These are phyloP conservation scores for Pseudoneurospora amorphoporcata DNA, from an alignment of 495 filamentous ascomycete genomes.

Conservation along the genomic window DNA sequence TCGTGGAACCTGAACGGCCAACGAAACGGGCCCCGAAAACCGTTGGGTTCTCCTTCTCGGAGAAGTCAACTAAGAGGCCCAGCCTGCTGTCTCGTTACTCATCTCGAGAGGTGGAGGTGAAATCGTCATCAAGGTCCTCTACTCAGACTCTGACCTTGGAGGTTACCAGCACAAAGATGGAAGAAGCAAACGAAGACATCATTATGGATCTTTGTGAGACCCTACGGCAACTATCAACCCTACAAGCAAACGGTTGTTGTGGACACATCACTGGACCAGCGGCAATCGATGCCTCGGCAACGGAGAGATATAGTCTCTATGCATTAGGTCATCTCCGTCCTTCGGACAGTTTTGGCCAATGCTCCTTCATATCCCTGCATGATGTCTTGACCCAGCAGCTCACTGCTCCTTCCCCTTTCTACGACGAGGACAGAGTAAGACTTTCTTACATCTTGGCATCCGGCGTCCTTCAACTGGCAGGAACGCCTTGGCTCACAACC, in stretches of 20 bases:
- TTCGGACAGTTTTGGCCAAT: not conserved
- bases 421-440: not conserved
- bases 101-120: not conserved
- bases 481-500: not conserved
- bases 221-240: too few relatives aligned
- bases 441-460: not conserved
- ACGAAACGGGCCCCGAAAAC: not conserved
- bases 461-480: not conserved
- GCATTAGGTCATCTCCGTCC: not conserved
- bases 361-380: not conserved
- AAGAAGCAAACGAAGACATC: not conserved
- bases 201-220: not conserved
- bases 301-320: not conserved
- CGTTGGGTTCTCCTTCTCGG: not conserved
- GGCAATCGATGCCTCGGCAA: not conserved
- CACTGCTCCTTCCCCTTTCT: not conserved
- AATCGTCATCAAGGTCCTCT: not conserved
- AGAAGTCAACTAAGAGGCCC: not conserved
- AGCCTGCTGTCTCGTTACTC: not conserved
- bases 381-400: not conserved
- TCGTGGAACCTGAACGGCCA: not conserved
- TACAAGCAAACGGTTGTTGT: not conserved
- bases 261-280: slow-evolving; percentile 1
- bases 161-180: not conserved
- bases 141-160: not conserved